phyloP scores from a whole-genome alignment of 1,284 basidiomycete species.

The Tilletia indica region DNA sequence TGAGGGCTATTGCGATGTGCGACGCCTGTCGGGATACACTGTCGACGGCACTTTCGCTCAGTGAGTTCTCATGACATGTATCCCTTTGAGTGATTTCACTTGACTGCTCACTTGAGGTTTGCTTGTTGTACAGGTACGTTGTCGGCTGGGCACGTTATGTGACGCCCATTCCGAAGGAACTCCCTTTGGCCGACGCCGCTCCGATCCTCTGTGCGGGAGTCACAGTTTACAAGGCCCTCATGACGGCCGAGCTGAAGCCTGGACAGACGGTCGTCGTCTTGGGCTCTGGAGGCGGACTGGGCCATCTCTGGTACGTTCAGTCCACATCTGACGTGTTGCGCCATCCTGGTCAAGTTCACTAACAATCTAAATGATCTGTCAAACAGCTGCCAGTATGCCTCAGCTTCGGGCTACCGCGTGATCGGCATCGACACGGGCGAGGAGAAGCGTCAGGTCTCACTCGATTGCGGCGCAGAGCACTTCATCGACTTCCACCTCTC shows the following conservation, averaged over 20 bases:
- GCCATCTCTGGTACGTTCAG: slow-evolving; percentile 29
- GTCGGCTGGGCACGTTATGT: slow-evolving; percentile 70
- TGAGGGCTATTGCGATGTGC: slow-evolving; percentile 62
- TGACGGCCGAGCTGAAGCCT: slow-evolving; percentile 66
- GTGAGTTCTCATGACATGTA: not conserved
- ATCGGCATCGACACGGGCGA: slow-evolving; percentile 77
- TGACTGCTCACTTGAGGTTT: not conserved
- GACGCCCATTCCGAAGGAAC: slow-evolving; percentile 58
- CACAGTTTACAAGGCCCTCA: slow-evolving; percentile 80
- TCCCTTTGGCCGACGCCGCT: slow-evolving; percentile 71
- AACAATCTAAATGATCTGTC: not conserved
- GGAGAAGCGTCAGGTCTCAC: slow-evolving; percentile 71
- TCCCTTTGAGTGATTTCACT: slow-evolving; percentile 24
- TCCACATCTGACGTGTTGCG: too few relatives aligned
- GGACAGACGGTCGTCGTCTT: slow-evolving; percentile 79
- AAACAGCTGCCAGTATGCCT: slow-evolving; percentile 39
- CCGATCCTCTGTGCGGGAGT: slow-evolving; percentile 75
- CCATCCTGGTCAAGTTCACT: too few relatives aligned
- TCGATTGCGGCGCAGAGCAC: slow-evolving; percentile 70
- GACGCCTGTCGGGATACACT: slow-evolving; percentile 60
- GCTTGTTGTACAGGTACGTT: slow-evolving; percentile 49
- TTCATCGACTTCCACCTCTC: slow-evolving; percentile 71
- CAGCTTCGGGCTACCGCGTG: slow-evolving; percentile 63
- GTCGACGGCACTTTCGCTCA: slow-evolving; percentile 81
- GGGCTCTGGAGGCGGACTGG: slow-evolving; percentile 70